Base-by-base conservation (phyloP, 306 rosid genomes). In the Trifolium pratense region DNA sequence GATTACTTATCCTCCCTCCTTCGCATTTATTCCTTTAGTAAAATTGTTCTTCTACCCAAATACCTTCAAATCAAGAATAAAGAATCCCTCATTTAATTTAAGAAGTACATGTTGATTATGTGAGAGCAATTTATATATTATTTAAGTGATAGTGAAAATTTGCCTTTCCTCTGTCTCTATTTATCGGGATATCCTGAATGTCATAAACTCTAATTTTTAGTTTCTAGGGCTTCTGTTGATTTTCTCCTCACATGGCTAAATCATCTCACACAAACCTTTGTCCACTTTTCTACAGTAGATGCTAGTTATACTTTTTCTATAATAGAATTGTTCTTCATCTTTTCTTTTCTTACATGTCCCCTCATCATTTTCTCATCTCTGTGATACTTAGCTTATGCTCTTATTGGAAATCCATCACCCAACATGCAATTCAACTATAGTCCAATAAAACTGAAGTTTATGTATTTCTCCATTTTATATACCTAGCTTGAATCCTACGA, bases 291-390 rank as follows among this genome's bases (percentile, higher is more conserved):
- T 37, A 8, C 21, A 16, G 58, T 57, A 71, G 15, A 5, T 53
- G 65, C 39, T 70, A 70, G 39, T 55, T 37, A 40, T 25, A 40
- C 76, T 57, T 40, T 57, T 58, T 71, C 67, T 56, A 42, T 58
- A 57, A 42, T 56, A 42, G 51, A 71, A 57, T 43, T 40, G 40
- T 40, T 40, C 67, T 48, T 25, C 5, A 57, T 7, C 42, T 23
- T 39, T 18, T 23, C 76, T 71, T 53, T 39, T 16, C 15, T 45
- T 25, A 14, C 53, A 23, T 42, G 31, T 6, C 40, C 68, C 13
- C 68, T 59, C 68, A 23, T 5, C 29, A 20, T 40, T 21, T 23
- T 45, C 59, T 43, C 34, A 4, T 59, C 14, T 59, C 20, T 56
- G 32, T 29, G 4, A 29, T 29, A 40, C 53, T 34, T 53, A 36